These are phyloP conservation scores for Microcyclospora pomicola DNA, from an alignment of 2,329 filamentous ascomycete genomes.

Conservation along the genomic window DNA sequence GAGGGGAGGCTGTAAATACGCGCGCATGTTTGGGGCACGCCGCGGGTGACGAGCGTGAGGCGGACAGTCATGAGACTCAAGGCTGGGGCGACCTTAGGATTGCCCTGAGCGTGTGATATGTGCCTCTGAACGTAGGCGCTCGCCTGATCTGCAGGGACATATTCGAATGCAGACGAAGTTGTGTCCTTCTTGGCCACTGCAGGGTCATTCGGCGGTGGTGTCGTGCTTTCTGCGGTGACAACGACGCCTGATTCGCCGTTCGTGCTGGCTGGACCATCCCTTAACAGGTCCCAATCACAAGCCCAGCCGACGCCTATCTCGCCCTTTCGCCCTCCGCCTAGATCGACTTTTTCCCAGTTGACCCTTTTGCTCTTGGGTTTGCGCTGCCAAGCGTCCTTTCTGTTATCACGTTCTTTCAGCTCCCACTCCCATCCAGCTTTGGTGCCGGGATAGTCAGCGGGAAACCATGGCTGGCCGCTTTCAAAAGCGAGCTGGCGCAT, in stretches of 20 bases:
- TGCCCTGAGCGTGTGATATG: conserved; percentile 8
- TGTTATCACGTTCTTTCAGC: conserved; percentile 44
- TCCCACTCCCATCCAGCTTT: conserved; percentile 70
- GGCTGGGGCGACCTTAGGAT: conserved; percentile 4
- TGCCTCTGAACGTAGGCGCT: conserved; percentile 1
- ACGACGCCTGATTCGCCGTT: conserved; percentile 1
- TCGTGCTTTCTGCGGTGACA: background rate
- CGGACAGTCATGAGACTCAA: conserved; percentile 43
- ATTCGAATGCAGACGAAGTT: background rate
- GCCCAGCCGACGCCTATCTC: conserved; percentile 72
- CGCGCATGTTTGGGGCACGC: conserved; percentile 56
- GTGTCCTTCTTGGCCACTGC: background rate
- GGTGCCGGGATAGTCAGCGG: conserved; percentile 69
- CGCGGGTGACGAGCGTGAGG: conserved; percentile 54
- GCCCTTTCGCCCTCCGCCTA: conserved; percentile 61
- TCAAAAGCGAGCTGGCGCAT: conserved; percentile 71
- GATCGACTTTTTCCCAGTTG: conserved; percentile 59
- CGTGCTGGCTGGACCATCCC: background rate
- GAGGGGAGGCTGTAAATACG: conserved; percentile 77
- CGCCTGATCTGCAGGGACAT: conserved; percentile 2
- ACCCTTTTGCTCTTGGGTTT: conserved; percentile 70
- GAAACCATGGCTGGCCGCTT: conserved; percentile 66
- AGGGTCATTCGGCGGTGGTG: background rate
- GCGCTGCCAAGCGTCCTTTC: conserved; percentile 55
- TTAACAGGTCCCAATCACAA: conserved; percentile 62